phyloP scores from a whole-genome alignment of 2,329 filamentous ascomycete species.

The Fusarium hainanense region DNA sequence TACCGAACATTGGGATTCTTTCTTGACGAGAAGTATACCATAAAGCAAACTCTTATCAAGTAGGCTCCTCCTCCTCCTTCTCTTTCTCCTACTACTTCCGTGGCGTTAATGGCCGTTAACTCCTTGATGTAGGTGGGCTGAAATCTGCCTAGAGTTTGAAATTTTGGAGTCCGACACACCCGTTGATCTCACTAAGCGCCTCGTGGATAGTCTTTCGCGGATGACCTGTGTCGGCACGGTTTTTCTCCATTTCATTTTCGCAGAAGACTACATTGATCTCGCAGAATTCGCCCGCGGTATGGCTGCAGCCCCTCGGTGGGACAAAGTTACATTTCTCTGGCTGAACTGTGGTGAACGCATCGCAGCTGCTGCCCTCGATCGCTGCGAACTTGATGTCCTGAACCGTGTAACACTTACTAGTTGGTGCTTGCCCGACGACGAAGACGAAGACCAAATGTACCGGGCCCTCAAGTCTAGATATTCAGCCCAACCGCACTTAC shows the following conservation, averaged over 20 bases:
- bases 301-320: background rate
- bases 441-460: background rate
- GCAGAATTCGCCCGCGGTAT: background rate
- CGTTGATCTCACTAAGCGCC: background rate
- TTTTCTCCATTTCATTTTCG: too few species aligned
- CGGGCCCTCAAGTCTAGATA: background rate
- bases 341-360: background rate
- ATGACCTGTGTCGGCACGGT: background rate
- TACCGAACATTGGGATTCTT: background rate
- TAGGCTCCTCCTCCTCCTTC: background rate
- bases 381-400: background rate
- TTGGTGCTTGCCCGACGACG: background rate
- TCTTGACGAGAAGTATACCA: accelerated
- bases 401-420: background rate
- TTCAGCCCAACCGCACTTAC: background rate
- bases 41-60: background rate
- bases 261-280: background rate
- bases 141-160: too few species aligned
- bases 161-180: too few species aligned
- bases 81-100: too few species aligned
- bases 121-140: too few species aligned
- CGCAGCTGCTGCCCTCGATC: background rate
- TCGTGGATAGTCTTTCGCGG: background rate
- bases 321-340: accelerated
- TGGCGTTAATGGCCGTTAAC: too few species aligned